Evolutionary conservation across 2,329 filamentous ascomycete genomes (phyloP).

Genomic region (Botrytis tulipae): DNA sequence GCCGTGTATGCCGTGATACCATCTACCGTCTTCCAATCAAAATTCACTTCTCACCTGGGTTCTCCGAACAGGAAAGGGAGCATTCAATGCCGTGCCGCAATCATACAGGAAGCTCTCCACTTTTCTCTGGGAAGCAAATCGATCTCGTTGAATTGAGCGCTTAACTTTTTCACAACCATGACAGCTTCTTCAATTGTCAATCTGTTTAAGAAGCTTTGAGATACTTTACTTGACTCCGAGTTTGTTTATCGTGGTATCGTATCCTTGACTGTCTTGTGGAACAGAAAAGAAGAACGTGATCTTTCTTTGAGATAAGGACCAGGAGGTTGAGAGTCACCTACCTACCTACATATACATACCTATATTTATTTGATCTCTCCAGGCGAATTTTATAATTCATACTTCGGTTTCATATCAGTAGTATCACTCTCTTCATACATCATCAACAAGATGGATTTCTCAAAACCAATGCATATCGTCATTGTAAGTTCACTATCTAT

Average conservation of each 20-base stretch:
- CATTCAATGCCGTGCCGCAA: not conserved
- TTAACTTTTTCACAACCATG: not conserved
- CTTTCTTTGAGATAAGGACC: not conserved
- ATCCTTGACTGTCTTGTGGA: too few relatives aligned
- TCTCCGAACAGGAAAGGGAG: not conserved
- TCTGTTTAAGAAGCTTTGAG: not conserved
- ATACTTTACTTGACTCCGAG: not conserved
- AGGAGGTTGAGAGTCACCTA: not conserved
- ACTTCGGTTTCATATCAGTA: not conserved
- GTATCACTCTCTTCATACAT: not conserved
- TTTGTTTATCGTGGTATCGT: not conserved
- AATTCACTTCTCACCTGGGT: not conserved
- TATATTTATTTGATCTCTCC: not conserved
- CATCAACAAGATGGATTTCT: slow-evolving; percentile 3
- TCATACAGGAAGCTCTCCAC: not conserved
- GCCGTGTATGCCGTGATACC: not conserved
- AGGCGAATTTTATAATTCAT: not conserved
- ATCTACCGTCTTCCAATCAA: not conserved
- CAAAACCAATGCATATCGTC: slow-evolving; percentile 10
- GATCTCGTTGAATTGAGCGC: not conserved
- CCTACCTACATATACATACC: not conserved
- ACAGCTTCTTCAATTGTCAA: not conserved
- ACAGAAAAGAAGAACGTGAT: not conserved
- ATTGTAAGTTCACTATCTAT: not conserved
- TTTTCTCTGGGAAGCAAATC: not conserved